Evolutionary conservation across 345 rosid genomes (phyloP).

Genomic region (Cardamine occulta): DNA sequence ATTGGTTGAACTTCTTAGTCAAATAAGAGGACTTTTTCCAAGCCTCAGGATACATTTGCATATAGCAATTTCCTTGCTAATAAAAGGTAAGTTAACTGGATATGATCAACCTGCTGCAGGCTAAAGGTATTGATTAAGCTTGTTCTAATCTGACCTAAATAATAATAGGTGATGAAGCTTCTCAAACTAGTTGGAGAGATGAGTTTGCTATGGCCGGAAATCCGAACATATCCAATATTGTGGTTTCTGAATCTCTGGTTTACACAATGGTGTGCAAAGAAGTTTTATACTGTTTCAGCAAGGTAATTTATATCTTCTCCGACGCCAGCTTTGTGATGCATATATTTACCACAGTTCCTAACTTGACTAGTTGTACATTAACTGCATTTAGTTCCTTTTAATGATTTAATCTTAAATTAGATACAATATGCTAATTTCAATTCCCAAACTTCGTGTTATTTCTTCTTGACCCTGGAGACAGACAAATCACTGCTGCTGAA

Average conservation of each 20-base stretch:
- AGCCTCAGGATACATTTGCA: conserved; percentile 59
- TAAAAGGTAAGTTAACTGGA: conserved; percentile 55
- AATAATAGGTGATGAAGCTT: conserved; percentile 59
- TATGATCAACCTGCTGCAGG: conserved; percentile 24
- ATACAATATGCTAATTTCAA: conserved; percentile 17
- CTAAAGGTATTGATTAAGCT: conserved; percentile 16
- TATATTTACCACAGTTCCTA: neutral
- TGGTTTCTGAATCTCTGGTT: conserved; percentile 57
- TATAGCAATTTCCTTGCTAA: conserved; percentile 54
- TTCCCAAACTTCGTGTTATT: conserved; percentile 10
- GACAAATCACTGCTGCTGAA: conserved; percentile 55
- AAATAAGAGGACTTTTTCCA: conserved; percentile 58
- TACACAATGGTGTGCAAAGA: conserved; percentile 61
- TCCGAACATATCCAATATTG: conserved; percentile 52
- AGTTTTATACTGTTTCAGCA: conserved; percentile 65
- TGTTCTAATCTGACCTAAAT: conserved; percentile 35
- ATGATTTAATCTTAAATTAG: neutral
- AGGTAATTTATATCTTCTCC: conserved; percentile 49
- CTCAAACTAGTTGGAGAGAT: conserved; percentile 68
- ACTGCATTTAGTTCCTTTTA: neutral
- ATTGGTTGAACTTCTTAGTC: conserved; percentile 50
- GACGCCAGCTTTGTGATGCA: conserved; percentile 13
- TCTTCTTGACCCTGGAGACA: conserved; percentile 48
- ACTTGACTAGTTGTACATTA: conserved; percentile 10
- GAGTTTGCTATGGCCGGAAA: conserved; percentile 61